Conservation (phyloP, 176 grass and related monocot genomes). For the Oryza coarctata region DNA sequence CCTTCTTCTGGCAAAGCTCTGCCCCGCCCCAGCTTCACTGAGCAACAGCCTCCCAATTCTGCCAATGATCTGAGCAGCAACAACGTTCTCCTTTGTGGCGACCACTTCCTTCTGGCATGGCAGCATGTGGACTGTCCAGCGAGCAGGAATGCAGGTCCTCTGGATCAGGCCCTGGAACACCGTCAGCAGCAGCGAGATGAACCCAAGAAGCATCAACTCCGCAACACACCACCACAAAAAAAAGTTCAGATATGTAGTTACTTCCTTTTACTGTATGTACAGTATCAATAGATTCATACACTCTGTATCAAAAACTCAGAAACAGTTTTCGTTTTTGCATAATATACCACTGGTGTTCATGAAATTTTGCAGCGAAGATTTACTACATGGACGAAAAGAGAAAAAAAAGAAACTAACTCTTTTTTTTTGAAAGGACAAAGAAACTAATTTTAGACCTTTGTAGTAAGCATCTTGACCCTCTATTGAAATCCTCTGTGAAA, state of each 20-base stretch:
- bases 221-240: constrained; percentile 28
- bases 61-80: constrained; percentile 24
- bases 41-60: constrained; percentile 60
- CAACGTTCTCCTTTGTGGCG: constrained; percentile 34
- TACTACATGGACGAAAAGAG: not conserved
- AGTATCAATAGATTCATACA: not conserved
- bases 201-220: constrained; percentile 95
- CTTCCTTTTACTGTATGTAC: not conserved
- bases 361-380: not conserved
- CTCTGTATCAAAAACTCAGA: not conserved
- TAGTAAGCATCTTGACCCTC: not conserved
- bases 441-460: not conserved
- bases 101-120: constrained; percentile 42
- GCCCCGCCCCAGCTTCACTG: constrained; percentile 10
- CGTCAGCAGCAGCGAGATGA: constrained; percentile 90
- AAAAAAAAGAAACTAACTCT: not conserved
- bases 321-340: not conserved
- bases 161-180: constrained; percentile 75
- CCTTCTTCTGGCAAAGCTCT: constrained; percentile 58
- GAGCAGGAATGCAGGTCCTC: constrained; percentile 59
- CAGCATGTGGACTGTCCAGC: constrained; percentile 76
- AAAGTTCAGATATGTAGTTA: constrained; percentile 9
- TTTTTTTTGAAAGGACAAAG: not conserved
- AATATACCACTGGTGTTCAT: not conserved
- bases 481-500: not conserved